These are phyloP conservation scores for Coprinopsis cinerea DNA, from an alignment of 768 basidiomycete species.

Conservation along the genomic window DNA sequence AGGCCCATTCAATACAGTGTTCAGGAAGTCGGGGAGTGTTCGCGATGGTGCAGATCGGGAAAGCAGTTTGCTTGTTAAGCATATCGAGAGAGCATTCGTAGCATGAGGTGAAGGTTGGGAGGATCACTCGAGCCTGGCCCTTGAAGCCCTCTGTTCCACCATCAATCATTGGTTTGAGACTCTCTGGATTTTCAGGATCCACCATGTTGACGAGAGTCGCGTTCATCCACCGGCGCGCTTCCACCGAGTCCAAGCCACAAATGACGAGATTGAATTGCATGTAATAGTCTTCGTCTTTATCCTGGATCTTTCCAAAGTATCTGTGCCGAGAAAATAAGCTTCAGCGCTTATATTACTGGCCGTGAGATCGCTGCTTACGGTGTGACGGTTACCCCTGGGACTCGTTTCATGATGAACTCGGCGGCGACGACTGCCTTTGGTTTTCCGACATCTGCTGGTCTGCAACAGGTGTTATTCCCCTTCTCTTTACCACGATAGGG, in stretches of 20 bases:
- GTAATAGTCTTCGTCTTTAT: slow-evolving; percentile 93
- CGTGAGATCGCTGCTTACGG: slow-evolving; percentile 53
- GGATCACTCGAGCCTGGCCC: slow-evolving; percentile 94
- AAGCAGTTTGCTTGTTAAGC: slow-evolving; percentile 95
- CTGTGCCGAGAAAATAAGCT: slow-evolving; percentile 35
- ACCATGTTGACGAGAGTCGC: slow-evolving; percentile 94
- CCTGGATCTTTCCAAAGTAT: slow-evolving; percentile 96
- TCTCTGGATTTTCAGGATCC: slow-evolving; percentile 89
- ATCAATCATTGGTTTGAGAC: slow-evolving; percentile 93
- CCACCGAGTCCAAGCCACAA: slow-evolving; percentile 95
- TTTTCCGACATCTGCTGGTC: slow-evolving; percentile 86
- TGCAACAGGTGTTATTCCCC: slow-evolving; percentile 23
- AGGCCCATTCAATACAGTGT: slow-evolving; percentile 99
- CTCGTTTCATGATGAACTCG: slow-evolving; percentile 94
- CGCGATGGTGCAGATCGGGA: slow-evolving; percentile 98
- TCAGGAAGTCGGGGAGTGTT: slow-evolving; percentile 97
- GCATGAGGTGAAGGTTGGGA: slow-evolving; percentile 92
- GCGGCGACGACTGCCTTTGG: slow-evolving; percentile 94
- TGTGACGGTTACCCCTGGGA: slow-evolving; percentile 93
- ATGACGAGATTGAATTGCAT: slow-evolving; percentile 96
- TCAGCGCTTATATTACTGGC: neutral
- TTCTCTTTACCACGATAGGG: neutral
- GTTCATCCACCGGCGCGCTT: slow-evolving; percentile 98
- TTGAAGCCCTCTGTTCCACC: slow-evolving; percentile 99
- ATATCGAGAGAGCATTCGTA: slow-evolving; percentile 98